Conservation (phyloP, 306 rosid species). For the Sphenostylis stenocarpa region DNA sequence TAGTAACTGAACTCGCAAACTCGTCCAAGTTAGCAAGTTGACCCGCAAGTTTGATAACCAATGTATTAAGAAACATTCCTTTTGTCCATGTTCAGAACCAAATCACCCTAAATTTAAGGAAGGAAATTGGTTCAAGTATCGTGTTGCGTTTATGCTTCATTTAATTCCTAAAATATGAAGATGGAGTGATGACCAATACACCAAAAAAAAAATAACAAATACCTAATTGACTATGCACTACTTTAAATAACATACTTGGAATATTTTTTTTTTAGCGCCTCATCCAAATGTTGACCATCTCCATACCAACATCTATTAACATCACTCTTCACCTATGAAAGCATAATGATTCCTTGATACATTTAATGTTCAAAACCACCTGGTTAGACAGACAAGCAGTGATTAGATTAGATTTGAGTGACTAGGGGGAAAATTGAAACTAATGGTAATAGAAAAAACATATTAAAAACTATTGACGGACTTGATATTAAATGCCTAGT, state of each 20-base stretch:
- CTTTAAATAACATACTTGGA: constrained; percentile 56
- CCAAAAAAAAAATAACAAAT: background rate
- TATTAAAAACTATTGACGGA: background rate
- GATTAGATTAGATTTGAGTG: constrained; percentile 1
- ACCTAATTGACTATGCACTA: background rate
- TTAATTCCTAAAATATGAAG: constrained; percentile 18
- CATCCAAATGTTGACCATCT: constrained; percentile 92
- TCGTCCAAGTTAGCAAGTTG: no score
- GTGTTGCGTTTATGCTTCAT: background rate
- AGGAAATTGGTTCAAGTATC: background rate
- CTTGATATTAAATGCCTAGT: constrained; percentile 8
- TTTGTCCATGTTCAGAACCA: background rate
- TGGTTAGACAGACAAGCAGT: background rate
- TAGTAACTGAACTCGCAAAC: no score
- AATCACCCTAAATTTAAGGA: background rate
- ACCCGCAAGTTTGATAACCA: no score
- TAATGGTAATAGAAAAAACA: background rate
- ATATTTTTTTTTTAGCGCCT: constrained; percentile 84
- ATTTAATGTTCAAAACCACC: background rate
- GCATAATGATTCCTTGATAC: no score
- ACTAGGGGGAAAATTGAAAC: background rate
- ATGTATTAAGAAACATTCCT: background rate
- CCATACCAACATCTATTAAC: constrained; percentile 84
- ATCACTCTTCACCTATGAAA: no score
- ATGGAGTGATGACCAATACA: background rate